Evolutionary conservation across 169 alveolate genomes (phyloP).

Genomic region (Eimeria acervulina): DNA sequence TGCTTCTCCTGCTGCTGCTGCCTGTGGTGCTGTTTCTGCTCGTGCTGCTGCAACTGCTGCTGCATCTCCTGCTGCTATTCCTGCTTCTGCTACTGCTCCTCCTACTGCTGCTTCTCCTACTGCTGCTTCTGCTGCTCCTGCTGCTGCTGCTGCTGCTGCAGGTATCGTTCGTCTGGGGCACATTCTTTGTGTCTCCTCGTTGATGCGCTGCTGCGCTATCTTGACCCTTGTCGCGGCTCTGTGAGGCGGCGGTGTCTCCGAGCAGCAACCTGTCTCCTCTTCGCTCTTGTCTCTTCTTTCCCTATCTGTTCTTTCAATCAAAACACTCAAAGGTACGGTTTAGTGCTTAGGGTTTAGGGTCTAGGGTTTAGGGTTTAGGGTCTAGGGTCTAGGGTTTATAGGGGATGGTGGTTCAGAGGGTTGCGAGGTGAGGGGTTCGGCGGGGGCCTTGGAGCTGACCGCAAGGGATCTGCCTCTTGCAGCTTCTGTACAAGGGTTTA

Average conservation of each 20-base stretch:
- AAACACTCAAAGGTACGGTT: constrained; percentile 79
- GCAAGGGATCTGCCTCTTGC: no score
- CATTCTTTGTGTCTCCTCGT: background rate
- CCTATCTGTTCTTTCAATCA: constrained; percentile 87
- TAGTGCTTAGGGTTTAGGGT: background rate
- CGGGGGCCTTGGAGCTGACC: no score
- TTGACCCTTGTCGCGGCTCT: constrained; percentile 77
- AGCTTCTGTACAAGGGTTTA: no score
- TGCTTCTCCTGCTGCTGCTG: background rate
- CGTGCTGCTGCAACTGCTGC: no score
- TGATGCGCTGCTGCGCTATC: constrained; percentile 12
- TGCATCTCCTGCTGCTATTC: no score
- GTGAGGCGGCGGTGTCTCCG: constrained; percentile 83
- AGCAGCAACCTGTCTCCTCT: constrained; percentile 86
- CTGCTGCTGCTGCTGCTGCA: constrained; percentile 37
- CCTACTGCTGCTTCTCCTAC: no score
- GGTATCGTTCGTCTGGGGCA: background rate
- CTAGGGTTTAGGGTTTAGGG: background rate
- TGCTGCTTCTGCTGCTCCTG: background rate
- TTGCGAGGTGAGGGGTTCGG: no score
- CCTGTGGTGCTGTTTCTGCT: no score
- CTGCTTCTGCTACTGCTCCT: no score
- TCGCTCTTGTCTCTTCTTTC: constrained; percentile 84
- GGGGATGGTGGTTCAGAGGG: no score
- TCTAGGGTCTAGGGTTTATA: no score